A percentile compares a stretch with the other conserved stretches of the same genome.
Evolutionary conservation across 2,329 filamentous ascomycete species (phyloP).

Genomic region (Verticillium longisporum): DNA sequence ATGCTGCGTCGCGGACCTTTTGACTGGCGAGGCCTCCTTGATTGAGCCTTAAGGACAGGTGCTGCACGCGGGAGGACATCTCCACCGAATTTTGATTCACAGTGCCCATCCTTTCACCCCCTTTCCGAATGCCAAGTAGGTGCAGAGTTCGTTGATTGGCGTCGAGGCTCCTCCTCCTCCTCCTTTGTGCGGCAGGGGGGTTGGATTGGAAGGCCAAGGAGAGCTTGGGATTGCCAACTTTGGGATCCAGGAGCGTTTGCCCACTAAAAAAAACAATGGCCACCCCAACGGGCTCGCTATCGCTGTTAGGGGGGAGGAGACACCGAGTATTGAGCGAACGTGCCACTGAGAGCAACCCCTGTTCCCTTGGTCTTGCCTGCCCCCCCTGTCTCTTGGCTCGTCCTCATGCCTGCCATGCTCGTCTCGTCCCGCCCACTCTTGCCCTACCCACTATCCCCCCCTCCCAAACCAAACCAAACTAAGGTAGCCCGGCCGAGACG

Average conservation of each 20-base stretch:
- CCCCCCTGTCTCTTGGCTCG: too few species aligned
- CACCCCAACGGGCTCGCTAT: too few species aligned
- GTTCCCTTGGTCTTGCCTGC: not conserved
- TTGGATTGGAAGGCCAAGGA: not conserved
- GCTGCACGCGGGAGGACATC: not conserved
- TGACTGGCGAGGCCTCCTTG: too few species aligned
- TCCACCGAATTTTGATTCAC: not conserved
- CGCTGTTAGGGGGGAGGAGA: too few species aligned
- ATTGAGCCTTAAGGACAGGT: not conserved
- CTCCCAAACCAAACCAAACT: too few species aligned
- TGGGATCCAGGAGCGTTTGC: not conserved
- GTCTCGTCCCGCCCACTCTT: too few species aligned
- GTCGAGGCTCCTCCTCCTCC: not conserved
- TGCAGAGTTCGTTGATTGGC: not conserved
- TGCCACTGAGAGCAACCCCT: not conserved
- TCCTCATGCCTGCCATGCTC: too few species aligned
- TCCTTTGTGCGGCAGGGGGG: not conserved
- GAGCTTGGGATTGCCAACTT: not conserved
- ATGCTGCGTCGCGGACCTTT: too few species aligned
- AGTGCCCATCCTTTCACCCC: not conserved
- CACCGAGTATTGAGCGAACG: too few species aligned
- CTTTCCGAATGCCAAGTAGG: not conserved
- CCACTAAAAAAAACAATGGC: too few species aligned
- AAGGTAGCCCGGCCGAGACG: not conserved
- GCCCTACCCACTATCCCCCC: not conserved